phyloP scores from a whole-genome alignment of 2,329 filamentous ascomycete genomes.

The Lasiodiplodia sp. region DNA sequence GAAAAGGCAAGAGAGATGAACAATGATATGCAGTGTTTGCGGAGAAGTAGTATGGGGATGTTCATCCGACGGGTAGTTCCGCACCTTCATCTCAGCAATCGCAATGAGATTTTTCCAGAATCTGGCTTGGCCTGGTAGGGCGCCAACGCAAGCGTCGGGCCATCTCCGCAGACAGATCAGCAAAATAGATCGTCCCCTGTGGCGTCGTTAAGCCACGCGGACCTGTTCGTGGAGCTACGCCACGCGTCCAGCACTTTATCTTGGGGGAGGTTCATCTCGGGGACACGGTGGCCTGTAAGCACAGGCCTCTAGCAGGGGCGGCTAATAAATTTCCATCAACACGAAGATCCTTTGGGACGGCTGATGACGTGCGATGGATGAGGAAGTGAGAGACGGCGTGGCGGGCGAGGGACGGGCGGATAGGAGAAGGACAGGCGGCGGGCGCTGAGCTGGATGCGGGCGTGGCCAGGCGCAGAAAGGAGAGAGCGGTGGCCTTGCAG shows the following conservation, averaged over 20 bases:
- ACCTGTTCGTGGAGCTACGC: not conserved
- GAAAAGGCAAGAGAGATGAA: not conserved
- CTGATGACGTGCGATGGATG: conserved; percentile 22
- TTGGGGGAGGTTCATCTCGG: conserved; percentile 22
- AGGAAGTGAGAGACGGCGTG: conserved; percentile 14
- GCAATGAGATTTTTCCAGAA: no score
- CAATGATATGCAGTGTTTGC: not conserved
- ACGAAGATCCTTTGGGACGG: conserved; percentile 18
- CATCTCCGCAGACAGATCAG: conserved; percentile 11
- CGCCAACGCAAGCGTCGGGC: not conserved
- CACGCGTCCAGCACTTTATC: conserved; percentile 20
- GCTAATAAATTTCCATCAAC: conserved; percentile 27
- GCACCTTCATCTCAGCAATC: not conserved
- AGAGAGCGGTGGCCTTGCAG: conserved; percentile 20
- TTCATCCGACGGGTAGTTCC: not conserved
- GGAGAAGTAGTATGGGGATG: not conserved
- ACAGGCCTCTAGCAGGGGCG: conserved; percentile 1
- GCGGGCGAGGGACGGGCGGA: not conserved
- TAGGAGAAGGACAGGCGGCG: not conserved
- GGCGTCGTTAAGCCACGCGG: conserved; percentile 11
- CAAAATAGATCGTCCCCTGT: conserved; percentile 18
- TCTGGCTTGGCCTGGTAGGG: no score
- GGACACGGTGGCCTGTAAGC: conserved; percentile 24
- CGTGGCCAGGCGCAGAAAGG: not conserved
- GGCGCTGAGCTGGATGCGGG: not conserved